Evolutionary conservation across 2,329 filamentous ascomycete species (phyloP).

Genomic region (Pseudocercospora musae): DNA sequence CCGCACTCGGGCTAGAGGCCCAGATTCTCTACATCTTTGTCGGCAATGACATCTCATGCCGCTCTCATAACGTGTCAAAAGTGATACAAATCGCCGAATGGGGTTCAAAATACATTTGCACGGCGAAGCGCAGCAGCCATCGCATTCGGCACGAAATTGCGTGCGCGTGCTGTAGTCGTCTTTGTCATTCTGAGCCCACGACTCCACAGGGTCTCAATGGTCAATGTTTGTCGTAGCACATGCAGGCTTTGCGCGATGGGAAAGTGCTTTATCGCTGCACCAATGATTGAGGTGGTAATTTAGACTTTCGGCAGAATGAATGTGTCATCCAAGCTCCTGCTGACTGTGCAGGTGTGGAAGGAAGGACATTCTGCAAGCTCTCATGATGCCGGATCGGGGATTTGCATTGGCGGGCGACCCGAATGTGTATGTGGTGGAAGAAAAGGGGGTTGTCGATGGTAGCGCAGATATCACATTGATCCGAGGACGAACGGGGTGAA

Average conservation of each 20-base stretch:
- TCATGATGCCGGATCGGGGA: not conserved
- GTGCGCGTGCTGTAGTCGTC: not conserved
- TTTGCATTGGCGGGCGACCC: not conserved
- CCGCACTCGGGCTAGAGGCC: not conserved
- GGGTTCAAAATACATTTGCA: not conserved
- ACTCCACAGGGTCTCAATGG: not conserved
- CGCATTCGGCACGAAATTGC: not conserved
- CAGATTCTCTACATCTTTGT: not conserved
- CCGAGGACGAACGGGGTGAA: not conserved
- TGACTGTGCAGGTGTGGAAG: not conserved
- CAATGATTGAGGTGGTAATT: not conserved
- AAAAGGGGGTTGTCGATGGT: not conserved
- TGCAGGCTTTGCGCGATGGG: not conserved
- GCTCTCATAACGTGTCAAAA: not conserved
- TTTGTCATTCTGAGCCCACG: not conserved
- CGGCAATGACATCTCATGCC: not conserved
- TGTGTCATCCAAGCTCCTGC: not conserved
- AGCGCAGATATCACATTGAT: not conserved
- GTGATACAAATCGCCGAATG: not conserved
- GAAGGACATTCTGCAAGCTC: not conserved
- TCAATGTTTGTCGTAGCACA: not conserved
- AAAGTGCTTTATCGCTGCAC: too few relatives aligned
- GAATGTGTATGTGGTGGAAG: not conserved
- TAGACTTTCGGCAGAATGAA: not conserved
- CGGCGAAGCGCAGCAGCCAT: not conserved